These are phyloP conservation scores for Diaporthe citriasiana DNA, from an alignment of 2,329 filamentous ascomycete genomes.

Conservation along the genomic window DNA sequence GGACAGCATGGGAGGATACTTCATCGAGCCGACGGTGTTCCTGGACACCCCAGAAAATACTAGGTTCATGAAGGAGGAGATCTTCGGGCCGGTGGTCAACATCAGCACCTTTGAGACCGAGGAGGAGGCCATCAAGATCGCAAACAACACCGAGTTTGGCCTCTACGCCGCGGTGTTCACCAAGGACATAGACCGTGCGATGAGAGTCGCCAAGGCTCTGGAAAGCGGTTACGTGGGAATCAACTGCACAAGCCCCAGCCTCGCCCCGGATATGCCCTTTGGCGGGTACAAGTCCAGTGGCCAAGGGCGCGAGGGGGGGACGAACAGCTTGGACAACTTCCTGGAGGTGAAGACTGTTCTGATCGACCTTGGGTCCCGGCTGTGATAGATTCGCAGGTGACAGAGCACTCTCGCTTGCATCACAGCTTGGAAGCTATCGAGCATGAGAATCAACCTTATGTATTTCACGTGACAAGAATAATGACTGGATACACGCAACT, in stretches of 20 bases:
- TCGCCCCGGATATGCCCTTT: slow-evolving; percentile 57
- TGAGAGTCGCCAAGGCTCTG: slow-evolving; percentile 64
- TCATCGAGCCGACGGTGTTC: slow-evolving; percentile 63
- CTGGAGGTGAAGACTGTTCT: slow-evolving; percentile 52
- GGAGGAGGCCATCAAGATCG: slow-evolving; percentile 65
- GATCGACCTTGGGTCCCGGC: slow-evolving; percentile 46
- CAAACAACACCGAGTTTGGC: slow-evolving; percentile 71
- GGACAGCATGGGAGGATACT: slow-evolving; percentile 52
- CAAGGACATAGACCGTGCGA: slow-evolving; percentile 61
- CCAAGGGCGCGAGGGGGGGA: slow-evolving; percentile 53
- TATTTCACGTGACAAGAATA: background rate
- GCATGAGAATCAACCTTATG: too few species aligned
- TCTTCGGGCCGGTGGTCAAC: slow-evolving; percentile 75
- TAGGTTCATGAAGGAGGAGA: slow-evolving; percentile 70
- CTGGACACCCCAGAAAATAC: slow-evolving; percentile 57
- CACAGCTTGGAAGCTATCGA: background rate
- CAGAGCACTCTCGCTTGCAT: too few species aligned
- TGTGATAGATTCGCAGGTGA: slow-evolving; percentile 6
- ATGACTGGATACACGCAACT: background rate
- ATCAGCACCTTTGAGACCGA: slow-evolving; percentile 71
- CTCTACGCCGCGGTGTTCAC: slow-evolving; percentile 70
- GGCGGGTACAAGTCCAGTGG: slow-evolving; percentile 60
- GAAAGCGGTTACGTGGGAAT: slow-evolving; percentile 74
- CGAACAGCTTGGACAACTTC: slow-evolving; percentile 55
- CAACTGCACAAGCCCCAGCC: slow-evolving; percentile 59